Evolutionary conservation across 2,329 filamentous ascomycete genomes (phyloP), one percentile per base, ranked within the genome.

Genomic region (Thyridium curvatum): DNA sequence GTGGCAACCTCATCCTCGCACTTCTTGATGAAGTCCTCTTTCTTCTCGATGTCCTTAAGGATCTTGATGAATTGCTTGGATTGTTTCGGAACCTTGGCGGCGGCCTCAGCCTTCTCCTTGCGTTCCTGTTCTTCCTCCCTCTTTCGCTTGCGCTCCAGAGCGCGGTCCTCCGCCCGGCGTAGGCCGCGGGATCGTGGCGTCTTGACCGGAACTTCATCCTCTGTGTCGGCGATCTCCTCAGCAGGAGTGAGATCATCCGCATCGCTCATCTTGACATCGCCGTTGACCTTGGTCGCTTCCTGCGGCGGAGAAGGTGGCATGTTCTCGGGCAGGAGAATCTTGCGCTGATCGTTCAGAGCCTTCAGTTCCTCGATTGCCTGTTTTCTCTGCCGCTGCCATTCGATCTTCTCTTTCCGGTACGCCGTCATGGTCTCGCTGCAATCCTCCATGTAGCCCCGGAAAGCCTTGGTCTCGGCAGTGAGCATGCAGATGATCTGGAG

Each of bases 351-450:
- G 46, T 87, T 83, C 2, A 89, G 67, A 18, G 69, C 65, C 45
- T 79, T 81, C 18, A 91, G 65, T 38, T 89, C 83, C 58, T 89
- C 83, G 29, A 82, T 65, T 76, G 70, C 67, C 59, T 76, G 71
- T 49, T 82, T 82, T 46, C 85, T 81, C 50, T 85, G 79, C 47
- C 89, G 79, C 63, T 97, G 91, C 62, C 81, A 84, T 48, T 94
- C 87, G 44, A 96, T 95, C 66, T 95, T 96, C 57, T 94, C 86
- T 61, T 98, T 98, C 36, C 93, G 82, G 54, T 94, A 88, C 39
- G 82, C 79, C 2, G 93, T 98, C 90, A 97, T 96, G 39, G 88
- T 86, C 54, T 91, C 86, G 47, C 85, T 88, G 63, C 90, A 94
- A 46, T 91, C 84, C 49, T 95, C 88, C 71, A 98, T 84, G 56